phyloP scores from a whole-genome alignment of 192 early-diverging fungal species.

The Backusella tarrabulga region DNA sequence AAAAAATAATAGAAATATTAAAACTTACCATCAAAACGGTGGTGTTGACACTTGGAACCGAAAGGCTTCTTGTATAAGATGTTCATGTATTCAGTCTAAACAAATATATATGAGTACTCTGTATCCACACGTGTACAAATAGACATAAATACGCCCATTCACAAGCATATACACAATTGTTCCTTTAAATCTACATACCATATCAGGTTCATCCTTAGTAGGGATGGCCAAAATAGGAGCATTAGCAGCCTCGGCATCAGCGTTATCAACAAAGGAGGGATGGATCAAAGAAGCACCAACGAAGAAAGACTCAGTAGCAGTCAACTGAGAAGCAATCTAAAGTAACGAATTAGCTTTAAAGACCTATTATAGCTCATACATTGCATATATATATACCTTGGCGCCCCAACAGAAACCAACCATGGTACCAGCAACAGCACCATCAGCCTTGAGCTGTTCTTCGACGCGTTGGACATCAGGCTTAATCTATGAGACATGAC shows the following conservation, averaged over 20 bases:
- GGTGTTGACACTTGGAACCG: constrained; percentile 45
- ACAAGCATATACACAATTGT: not conserved
- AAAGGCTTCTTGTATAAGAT: constrained; percentile 49
- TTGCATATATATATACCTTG: constrained; percentile 29
- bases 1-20: not conserved
- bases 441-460: constrained; percentile 40
- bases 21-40: constrained; percentile 48
- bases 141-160: not conserved
- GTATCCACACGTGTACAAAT: not conserved
- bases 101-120: not conserved
- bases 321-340: constrained; percentile 46
- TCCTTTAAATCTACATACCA: constrained; percentile 31
- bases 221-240: constrained; percentile 63
- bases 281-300: constrained; percentile 57
- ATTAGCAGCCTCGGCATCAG: constrained; percentile 47
- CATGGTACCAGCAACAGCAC: constrained; percentile 46
- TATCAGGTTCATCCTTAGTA: constrained; percentile 63
- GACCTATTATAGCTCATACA: not conserved
- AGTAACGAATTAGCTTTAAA: not conserved
- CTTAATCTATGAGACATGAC: not conserved
- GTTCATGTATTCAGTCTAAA: constrained; percentile 35
- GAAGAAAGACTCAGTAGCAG: constrained; percentile 45
- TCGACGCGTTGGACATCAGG: constrained; percentile 11
- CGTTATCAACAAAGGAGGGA: constrained; percentile 55
- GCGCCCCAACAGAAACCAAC: constrained; percentile 77